Evolutionary conservation across 108 stramenopile genomes (phyloP).

Genomic region (Fragilaria radians): DNA sequence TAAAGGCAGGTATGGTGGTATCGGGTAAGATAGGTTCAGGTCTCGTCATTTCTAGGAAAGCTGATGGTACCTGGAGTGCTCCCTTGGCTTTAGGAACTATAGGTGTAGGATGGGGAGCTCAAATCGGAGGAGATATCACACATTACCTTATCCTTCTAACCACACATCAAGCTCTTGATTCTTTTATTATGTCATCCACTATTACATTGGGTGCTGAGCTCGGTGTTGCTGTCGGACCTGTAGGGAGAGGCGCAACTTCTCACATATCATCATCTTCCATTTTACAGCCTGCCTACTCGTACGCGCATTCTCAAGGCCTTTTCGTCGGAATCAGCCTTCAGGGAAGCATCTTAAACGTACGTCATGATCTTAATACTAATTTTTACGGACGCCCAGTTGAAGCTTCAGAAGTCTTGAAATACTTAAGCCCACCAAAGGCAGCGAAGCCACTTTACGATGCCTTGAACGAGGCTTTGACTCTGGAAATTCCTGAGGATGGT

Average conservation of each 20-base stretch:
- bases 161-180: constrained; percentile 73
- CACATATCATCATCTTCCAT: too few species aligned
- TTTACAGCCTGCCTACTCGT: too few species aligned
- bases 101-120: constrained; percentile 77
- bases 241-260: constrained; percentile 80
- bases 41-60: constrained; percentile 66
- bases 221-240: constrained; percentile 66
- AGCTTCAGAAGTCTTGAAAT: constrained; percentile 38
- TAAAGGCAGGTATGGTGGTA: constrained; percentile 81
- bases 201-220: constrained; percentile 77
- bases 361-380: constrained; percentile 78
- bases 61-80: constrained; percentile 84
- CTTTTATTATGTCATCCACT: constrained; percentile 67
- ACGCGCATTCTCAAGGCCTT: too few species aligned
- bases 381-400: constrained; percentile 62
- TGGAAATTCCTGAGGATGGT: constrained; percentile 27
- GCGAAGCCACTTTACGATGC: constrained; percentile 72
- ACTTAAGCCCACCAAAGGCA: constrained; percentile 64
- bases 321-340: constrained; percentile 80
- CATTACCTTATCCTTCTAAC: constrained; percentile 82
- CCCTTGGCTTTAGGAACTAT: constrained; percentile 81
- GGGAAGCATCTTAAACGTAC: constrained; percentile 48
- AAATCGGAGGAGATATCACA: constrained; percentile 82
- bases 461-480: constrained; percentile 32
- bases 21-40: constrained; percentile 76